Evolutionary conservation across 495 filamentous ascomycete species (phyloP).

Genomic region (Acidomyces sp.): DNA sequence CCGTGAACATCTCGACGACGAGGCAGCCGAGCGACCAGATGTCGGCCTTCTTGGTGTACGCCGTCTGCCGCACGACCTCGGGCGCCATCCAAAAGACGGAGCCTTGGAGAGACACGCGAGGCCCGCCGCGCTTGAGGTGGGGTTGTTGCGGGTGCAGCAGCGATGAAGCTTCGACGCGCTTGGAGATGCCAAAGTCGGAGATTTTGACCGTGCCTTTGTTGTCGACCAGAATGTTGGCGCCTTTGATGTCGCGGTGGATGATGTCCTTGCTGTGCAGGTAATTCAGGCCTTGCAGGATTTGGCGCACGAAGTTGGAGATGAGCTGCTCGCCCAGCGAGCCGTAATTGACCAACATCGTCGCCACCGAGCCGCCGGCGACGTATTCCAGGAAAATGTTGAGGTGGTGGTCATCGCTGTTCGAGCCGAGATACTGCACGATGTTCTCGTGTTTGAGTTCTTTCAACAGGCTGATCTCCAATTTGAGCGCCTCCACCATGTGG

Average conservation of each 20-base stretch:
- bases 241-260: slow-evolving; percentile 98
- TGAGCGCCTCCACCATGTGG: slow-evolving; percentile 92
- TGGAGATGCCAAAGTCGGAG: slow-evolving; percentile 97
- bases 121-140: slow-evolving; percentile 51
- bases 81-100: slow-evolving; percentile 99
- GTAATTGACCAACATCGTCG: slow-evolving; percentile 96
- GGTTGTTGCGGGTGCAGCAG: slow-evolving; percentile 39
- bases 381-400: slow-evolving; percentile 99
- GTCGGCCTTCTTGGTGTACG: slow-evolving; percentile 97
- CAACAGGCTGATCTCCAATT: slow-evolving; percentile 88
- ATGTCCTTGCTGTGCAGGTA: slow-evolving; percentile 93
- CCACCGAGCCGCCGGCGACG: slow-evolving; percentile 92
- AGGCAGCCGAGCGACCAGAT: slow-evolving; percentile 97
- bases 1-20: slow-evolving; percentile 98
- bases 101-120: slow-evolving; percentile 86
- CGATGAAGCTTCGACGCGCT: slow-evolving; percentile 77
- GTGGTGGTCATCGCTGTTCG: slow-evolving; percentile 75
- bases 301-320: slow-evolving; percentile 90
- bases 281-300: slow-evolving; percentile 87
- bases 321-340: slow-evolving; percentile 86
- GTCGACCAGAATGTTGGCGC: slow-evolving; percentile 96
- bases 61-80: slow-evolving; percentile 93
- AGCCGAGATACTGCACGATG: slow-evolving; percentile 96
- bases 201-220: slow-evolving; percentile 99
- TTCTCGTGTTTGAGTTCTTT: slow-evolving; percentile 92